phyloP scores from a whole-genome alignment of 768 basidiomycete genomes.

The Naganishia vishniacii region DNA sequence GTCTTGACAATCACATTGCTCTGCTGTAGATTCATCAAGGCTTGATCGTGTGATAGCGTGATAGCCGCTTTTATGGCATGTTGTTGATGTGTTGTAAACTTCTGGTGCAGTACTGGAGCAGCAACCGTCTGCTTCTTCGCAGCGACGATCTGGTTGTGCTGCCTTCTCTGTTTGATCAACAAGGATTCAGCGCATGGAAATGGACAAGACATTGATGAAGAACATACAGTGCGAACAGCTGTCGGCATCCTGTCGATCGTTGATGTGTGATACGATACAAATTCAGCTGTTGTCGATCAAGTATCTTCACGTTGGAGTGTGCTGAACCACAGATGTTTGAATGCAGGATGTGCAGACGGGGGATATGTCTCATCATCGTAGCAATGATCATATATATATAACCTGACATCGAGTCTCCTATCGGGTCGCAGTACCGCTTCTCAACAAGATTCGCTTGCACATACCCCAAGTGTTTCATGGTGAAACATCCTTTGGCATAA shows the following conservation, averaged over 20 bases:
- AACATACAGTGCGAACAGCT: slow-evolving; percentile 6
- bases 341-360: too few relatives aligned
- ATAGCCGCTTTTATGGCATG: neutral
- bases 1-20: slow-evolving; percentile 28
- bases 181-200: neutral
- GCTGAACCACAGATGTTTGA: too few relatives aligned
- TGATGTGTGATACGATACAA: neutral
- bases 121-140: neutral
- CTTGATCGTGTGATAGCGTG: slow-evolving; percentile 5
- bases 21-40: slow-evolving; percentile 22
- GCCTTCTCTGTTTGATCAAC: neutral
- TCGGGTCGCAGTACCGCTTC: too few relatives aligned
- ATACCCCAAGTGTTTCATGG: neutral
- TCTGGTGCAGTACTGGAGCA: neutral
- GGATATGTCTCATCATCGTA: too few relatives aligned
- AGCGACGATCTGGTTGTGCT: slow-evolving; percentile 8
- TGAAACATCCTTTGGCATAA: neutral
- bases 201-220: neutral
- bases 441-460: too few relatives aligned
- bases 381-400: too few relatives aligned
- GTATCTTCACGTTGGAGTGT: too few relatives aligned
- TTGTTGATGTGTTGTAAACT: neutral
- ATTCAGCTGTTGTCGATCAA: too few relatives aligned
- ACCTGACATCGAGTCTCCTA: too few relatives aligned
- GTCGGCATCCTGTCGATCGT: neutral